A percentile compares a stretch with the other conserved stretches of the same genome.
These are phyloP conservation scores for Cadophora sp. DNA, from an alignment of 2,329 filamentous ascomycete species.

Conservation along the genomic window DNA sequence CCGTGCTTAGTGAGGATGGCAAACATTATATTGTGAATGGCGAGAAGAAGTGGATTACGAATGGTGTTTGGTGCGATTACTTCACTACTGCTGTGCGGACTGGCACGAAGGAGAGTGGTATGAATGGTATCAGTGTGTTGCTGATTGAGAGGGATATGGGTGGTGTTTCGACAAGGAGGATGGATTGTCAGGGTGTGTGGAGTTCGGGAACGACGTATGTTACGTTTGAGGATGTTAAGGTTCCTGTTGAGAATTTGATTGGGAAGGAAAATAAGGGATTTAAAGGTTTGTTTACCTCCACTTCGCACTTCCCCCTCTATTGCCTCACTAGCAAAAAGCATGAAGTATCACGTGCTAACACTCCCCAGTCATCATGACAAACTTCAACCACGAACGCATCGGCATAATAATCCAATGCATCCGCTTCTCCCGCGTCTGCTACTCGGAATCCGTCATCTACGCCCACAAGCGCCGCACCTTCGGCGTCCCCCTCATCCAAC, in stretches of 20 bases:
- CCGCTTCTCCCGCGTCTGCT: constrained; percentile 95
- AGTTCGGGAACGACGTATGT: constrained; percentile 95
- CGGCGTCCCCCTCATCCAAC: constrained; percentile 94
- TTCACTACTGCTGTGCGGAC: constrained; percentile 97
- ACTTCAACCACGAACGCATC: constrained; percentile 99
- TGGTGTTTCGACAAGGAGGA: constrained; percentile 89
- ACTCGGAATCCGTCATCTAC: constrained; percentile 95
- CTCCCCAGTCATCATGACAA: constrained; percentile 88
- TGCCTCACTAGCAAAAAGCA: neutral
- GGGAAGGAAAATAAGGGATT: constrained; percentile 99
- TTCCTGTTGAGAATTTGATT: constrained; percentile 97
- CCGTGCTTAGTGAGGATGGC: constrained; percentile 91
- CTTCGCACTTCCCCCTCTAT: neutral
- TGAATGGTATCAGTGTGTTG: constrained; percentile 90
- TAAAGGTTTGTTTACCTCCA: constrained; percentile 61
- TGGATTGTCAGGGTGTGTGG: constrained; percentile 99
- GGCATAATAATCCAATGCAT: constrained; percentile 98
- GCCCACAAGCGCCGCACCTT: constrained; percentile 97
- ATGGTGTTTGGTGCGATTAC: constrained; percentile 96
- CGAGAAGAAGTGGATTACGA: constrained; percentile 99
- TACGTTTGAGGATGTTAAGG: constrained; percentile 98
- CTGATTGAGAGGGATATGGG: constrained; percentile 87
- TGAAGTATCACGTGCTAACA: constrained; percentile 21
- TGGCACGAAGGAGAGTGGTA: constrained; percentile 71
- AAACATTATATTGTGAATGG: constrained; percentile 99